Evolutionary conservation across 257 asterid species (phyloP), one percentile per base, ranked within the genome.

Genomic region (Gynochthodes officinalis): DNA sequence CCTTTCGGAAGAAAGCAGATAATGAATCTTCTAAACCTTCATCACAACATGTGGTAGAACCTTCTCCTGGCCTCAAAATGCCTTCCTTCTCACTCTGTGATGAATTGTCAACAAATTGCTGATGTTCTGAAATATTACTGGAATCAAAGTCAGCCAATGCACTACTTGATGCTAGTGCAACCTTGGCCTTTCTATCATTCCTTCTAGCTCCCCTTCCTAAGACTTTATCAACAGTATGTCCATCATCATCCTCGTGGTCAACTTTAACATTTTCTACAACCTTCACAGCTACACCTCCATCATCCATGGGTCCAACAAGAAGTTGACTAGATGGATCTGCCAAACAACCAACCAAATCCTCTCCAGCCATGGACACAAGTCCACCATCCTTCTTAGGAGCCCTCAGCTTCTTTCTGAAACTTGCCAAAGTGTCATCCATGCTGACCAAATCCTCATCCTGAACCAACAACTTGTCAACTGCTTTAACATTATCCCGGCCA

Each of bases 341-440:
- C 71, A 70, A 64, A 66, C 68, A 58, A 74, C 71, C 58, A 67
- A 75, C 59, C 69, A 73, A 55, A 66, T 57, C 79, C 79, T 75
- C 82, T 66, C 48, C 82, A 59, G 64, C 80, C 10, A 39, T 75
- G 35, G 72, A 68, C 25, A 73, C 82, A 79, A 81, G 77, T 70
- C 85, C 87, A 70, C 72, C 80, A 66, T 76, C 82, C 86, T 84
- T 95, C 77, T 86, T 92, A 18, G 97, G 91, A 75, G 80, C 96
- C 87, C 80, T 87, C 86, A 95, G 79, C 80, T 92, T 92, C 83
- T 86, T 92, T 87, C 89, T 86, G 71, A 92, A 90, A 79, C 69
- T 90, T 9, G 97, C 99, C 83, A 95, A 83, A 5, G 99, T 95
- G 53, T 95, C 99, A 67, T 89, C 88, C 99, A 95, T 90, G 72